Evolutionary conservation across 495 filamentous ascomycete species (phyloP), one percentile per base, ranked within the genome.

Genomic region (Hypoxylon lienhwacheense): DNA sequence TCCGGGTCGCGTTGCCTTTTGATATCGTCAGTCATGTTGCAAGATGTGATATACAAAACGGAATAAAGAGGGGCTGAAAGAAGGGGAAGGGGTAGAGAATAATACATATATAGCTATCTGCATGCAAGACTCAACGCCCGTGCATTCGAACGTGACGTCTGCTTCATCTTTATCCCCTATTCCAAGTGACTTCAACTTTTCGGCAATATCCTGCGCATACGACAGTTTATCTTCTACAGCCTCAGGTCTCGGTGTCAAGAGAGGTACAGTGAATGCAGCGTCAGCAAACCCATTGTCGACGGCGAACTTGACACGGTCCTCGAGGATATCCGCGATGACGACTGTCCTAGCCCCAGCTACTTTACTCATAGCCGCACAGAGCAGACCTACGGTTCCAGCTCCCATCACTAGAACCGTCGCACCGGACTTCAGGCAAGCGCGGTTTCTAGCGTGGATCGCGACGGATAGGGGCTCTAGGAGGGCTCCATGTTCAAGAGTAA

Each of bases 91-190:
- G 20, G 25, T n/a, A n/a, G n/a, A 41, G 17, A 25, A 10, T 62
- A 70, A 70, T 54, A 80, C 88, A 64, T 91, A 95, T 55, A 97
- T 96, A 6, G 87, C 82, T n/a, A 86, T 81, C 67, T 96, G 90
- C 34, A 95, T 74, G 59, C 91, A 96, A 2, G 84, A 78, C 39
- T 92, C 89, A 3, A 91, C 89, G 20, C 92, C 92, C 0, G 92
- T 96, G 66, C 92, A 96, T 68, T 97, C 92, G 67, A 89, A 95
- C n/a, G 90, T 88, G 3, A 83, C 85, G 57, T 82, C 81, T 5
- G 91, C 84, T 47, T 89, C 87, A 0, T 39, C 28, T 65, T 63
- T 0, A 22, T 21, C 0, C 17, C 12, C 2, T 70, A 73, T 2
- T 61, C 42, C 0, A 69, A 76, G 70, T 11, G 66, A 61, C 56